Percentiles rank a stretch among this genome's conserved stretches.
Evolutionary conservation across 768 basidiomycete genomes (phyloP).

Genomic region (Gelatoporia subvermispora): DNA sequence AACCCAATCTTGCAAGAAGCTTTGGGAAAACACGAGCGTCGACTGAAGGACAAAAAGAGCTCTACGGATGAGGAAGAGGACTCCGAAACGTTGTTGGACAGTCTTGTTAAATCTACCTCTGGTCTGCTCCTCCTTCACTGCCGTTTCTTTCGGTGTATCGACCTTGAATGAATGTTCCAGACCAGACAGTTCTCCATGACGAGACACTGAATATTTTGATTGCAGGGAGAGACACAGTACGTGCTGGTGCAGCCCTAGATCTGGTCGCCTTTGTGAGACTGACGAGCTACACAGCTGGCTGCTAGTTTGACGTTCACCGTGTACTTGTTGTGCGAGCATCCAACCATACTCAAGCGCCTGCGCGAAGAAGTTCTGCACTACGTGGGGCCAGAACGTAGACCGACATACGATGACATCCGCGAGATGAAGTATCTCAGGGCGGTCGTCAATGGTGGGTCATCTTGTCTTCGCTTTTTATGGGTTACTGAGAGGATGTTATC

Average conservation of each 20-base stretch:
- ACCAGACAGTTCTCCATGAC: conserved; percentile 26
- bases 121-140: conserved; percentile 21
- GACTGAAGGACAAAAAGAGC: conserved; percentile 1
- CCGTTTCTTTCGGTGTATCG: background rate
- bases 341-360: conserved; percentile 24
- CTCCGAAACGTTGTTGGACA: conserved; percentile 37
- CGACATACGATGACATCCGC: conserved; percentile 28
- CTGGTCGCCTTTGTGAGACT: too few relatives aligned
- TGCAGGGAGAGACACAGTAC: conserved; percentile 30
- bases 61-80: conserved; percentile 16
- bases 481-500: background rate
- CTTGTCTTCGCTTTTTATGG: background rate
- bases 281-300: too few relatives aligned
- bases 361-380: conserved; percentile 28
- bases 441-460: conserved; percentile 28
- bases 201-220: conserved; percentile 31
- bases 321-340: conserved; percentile 29
- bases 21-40: conserved; percentile 2
- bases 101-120: conserved; percentile 33
- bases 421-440: conserved; percentile 31
- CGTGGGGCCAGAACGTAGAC: conserved; percentile 23
- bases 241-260: too few relatives aligned
- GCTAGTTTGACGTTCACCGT: conserved; percentile 27
- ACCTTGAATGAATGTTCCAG: conserved; percentile 8
- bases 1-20: conserved; percentile 35